Percentiles rank a stretch among this genome's conserved stretches.
phyloP scores from a whole-genome alignment of 2,329 filamentous ascomycete species.

The Sclerotinia glacialis region DNA sequence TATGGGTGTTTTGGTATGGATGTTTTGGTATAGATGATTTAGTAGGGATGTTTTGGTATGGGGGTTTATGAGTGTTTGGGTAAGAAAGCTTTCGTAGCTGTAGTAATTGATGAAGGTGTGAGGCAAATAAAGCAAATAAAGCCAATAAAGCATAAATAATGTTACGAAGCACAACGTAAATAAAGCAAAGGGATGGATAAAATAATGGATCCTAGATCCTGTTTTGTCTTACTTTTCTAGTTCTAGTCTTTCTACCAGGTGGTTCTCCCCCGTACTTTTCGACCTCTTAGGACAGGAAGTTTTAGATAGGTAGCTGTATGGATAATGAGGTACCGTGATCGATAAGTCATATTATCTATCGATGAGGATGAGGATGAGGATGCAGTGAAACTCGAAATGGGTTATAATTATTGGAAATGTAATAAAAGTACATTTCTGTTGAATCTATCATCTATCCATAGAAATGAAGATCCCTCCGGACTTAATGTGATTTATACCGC shows the following conservation, averaged over 20 bases:
- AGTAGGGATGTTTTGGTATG: not conserved
- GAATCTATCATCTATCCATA: not conserved
- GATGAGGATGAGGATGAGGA: not conserved
- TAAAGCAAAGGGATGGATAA: constrained; percentile 2
- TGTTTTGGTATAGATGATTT: too few relatives aligned
- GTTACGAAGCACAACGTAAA: not conserved
- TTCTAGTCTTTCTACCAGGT: not conserved
- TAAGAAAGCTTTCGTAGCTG: constrained; percentile 4
- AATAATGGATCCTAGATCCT: not conserved
- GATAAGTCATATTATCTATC: constrained; percentile 1
- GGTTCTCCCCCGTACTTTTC: constrained; percentile 11
- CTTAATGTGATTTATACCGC: not conserved
- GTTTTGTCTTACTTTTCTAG: not conserved
- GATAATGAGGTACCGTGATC: constrained; percentile 1
- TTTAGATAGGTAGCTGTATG: not conserved
- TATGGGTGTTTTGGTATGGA: not conserved
- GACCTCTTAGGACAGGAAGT: not conserved
- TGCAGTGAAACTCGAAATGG: constrained; percentile 7
- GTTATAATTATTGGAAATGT: not conserved
- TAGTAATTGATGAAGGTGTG: constrained; percentile 6
- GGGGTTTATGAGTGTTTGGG: not conserved
- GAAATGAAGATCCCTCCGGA: constrained; percentile 1
- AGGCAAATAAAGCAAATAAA: constrained; percentile 1
- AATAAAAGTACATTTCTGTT: not conserved
- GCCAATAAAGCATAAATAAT: too few relatives aligned